These are phyloP conservation scores for Liriodendron chinense DNA, from an alignment of 164 flowering plant species.

Conservation along the genomic window DNA sequence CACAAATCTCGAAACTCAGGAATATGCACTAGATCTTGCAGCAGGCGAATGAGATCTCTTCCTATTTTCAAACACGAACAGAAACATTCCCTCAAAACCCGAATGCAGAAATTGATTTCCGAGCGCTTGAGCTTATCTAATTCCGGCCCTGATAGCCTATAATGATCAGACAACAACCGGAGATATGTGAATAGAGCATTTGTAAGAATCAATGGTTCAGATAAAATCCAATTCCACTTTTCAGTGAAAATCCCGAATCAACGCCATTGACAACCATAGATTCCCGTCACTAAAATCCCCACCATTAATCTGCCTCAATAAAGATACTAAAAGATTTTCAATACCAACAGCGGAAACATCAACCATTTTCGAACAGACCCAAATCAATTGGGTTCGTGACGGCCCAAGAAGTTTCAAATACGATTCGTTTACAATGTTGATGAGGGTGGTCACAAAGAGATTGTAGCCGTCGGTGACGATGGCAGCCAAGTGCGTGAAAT, in stretches of 20 bases:
- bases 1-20: conserved; percentile 67
- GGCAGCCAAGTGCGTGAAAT: conserved; percentile 68
- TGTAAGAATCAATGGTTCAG: conserved; percentile 44
- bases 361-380: conserved; percentile 51
- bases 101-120: conserved; percentile 76
- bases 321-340: conserved; percentile 47
- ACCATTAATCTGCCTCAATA: conserved; percentile 70
- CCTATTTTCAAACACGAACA: conserved; percentile 67
- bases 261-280: conserved; percentile 65
- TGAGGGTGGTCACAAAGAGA: conserved; percentile 39
- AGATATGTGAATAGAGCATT: conserved; percentile 60
- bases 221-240: conserved; percentile 57
- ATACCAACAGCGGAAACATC: conserved; percentile 54
- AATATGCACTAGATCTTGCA: conserved; percentile 65
- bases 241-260: conserved; percentile 39
- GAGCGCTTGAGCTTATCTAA: conserved; percentile 39
- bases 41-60: conserved; percentile 69
- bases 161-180: conserved; percentile 69
- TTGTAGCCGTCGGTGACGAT: conserved; percentile 72
- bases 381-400: conserved; percentile 48
- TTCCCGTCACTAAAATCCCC: conserved; percentile 78
- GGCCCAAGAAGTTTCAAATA: conserved; percentile 48
- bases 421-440: conserved; percentile 41
- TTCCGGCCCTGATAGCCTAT: conserved; percentile 30
- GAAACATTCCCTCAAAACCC: conserved; percentile 61